Percentiles rank a stretch among this genome's conserved stretches.
Conservation (phyloP, 2,329 filamentous ascomycete species). For the Falciphora oryzae region DNA sequence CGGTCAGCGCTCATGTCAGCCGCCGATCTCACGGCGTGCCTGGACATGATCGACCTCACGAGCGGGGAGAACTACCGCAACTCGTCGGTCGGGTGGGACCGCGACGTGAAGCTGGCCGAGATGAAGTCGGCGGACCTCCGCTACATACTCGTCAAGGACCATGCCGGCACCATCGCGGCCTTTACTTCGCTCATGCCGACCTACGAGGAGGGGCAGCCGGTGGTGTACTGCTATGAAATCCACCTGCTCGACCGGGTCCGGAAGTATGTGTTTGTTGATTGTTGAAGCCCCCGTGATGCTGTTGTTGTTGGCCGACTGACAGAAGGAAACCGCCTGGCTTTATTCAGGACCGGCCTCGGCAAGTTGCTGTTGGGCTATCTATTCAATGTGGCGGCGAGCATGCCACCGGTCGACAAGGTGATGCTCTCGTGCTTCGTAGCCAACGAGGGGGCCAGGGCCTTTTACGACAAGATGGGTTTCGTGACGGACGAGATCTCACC, state of each 20-base stretch:
- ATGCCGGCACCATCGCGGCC: conserved; percentile 32
- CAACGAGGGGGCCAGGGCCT: conserved; percentile 47
- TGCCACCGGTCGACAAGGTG: conserved; percentile 53
- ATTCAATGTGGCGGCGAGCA: conserved; percentile 44
- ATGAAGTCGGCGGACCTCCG: conserved; percentile 63
- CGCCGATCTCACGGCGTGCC: conserved; percentile 47
- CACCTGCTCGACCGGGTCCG: conserved; percentile 42
- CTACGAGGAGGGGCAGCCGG: conserved; percentile 57
- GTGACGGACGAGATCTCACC: conserved; percentile 50
- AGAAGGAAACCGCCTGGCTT: background rate
- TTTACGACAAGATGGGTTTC: conserved; percentile 59
- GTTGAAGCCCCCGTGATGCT: background rate
- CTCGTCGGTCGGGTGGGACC: conserved; percentile 60
- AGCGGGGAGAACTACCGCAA: conserved; percentile 58
- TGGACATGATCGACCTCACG: conserved; percentile 54
- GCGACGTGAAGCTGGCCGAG: conserved; percentile 54
- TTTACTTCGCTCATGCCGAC: conserved; percentile 70
- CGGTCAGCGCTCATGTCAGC: conserved; percentile 31
- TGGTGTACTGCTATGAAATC: conserved; percentile 76
- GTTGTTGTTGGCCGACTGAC: conserved; percentile 11
- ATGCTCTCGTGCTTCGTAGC: conserved; percentile 70
- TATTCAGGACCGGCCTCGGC: conserved; percentile 55
- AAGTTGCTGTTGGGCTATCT: conserved; percentile 52
- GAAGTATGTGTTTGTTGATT: conserved; percentile 1
- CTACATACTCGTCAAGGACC: conserved; percentile 56